phyloP scores from a whole-genome alignment of 345 rosid species.

The Corymbia maculata region DNA sequence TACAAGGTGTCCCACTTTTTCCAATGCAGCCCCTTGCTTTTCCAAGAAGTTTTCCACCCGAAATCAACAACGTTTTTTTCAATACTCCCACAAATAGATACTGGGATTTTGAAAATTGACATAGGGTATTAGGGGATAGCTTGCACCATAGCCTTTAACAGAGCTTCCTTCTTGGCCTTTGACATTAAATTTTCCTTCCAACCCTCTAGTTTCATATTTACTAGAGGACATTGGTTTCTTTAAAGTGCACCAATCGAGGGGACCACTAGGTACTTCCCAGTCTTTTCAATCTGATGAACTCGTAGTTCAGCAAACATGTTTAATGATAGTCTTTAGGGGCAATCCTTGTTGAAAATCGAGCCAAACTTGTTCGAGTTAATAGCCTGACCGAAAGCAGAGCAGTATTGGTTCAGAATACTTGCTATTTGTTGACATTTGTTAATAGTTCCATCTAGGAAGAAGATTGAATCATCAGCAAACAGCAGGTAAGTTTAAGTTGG shows the following conservation, averaged over 20 bases:
- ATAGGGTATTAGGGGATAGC: neutral
- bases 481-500: fast-evolving
- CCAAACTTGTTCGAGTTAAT: neutral
- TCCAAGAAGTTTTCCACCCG: too few species aligned
- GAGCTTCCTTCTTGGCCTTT: neutral
- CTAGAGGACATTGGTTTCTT: neutral
- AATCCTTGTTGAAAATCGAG: too few species aligned
- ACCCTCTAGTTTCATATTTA: neutral
- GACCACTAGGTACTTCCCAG: neutral
- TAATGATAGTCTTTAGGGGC: neutral
- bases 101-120: neutral
- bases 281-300: neutral
- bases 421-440: neutral
- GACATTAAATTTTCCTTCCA: neutral
- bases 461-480: neutral
- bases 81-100: neutral
- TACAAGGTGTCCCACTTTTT: neutral
- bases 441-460: neutral
- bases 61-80: too few species aligned
- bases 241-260: neutral
- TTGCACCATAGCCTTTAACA: neutral
- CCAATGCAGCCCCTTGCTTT: neutral
- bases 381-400: neutral
- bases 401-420: neutral
- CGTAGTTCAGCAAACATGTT: neutral